Conservation (phyloP, 1,284 basidiomycete species). For the Ceratobasidium sp. region DNA sequence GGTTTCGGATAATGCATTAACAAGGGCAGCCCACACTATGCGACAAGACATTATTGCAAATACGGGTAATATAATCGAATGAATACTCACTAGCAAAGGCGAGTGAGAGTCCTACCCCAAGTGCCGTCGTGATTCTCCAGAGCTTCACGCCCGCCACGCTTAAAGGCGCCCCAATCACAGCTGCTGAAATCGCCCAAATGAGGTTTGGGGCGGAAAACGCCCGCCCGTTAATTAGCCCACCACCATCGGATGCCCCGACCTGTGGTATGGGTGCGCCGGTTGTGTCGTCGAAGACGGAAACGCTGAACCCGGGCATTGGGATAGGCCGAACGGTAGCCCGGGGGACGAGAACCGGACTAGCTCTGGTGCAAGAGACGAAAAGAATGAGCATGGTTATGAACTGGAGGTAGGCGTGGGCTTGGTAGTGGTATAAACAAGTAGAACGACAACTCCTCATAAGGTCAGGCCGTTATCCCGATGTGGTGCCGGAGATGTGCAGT, state of each 20-base stretch:
- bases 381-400: slow-evolving; percentile 1
- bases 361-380: slow-evolving; percentile 1
- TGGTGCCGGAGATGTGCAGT: not conserved
- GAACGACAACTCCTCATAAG: not conserved
- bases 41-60: not conserved
- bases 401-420: not conserved
- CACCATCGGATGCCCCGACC: slow-evolving; percentile 35
- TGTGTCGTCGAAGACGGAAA: slow-evolving; percentile 39
- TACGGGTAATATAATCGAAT: not conserved
- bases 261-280: slow-evolving; percentile 41
- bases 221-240: slow-evolving; percentile 24
- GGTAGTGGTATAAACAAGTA: not conserved
- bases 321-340: slow-evolving; percentile 36
- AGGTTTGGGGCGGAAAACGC: slow-evolving; percentile 36
- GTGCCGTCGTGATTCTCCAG: slow-evolving; percentile 36
- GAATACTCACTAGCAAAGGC: slow-evolving; percentile 39
- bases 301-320: slow-evolving; percentile 35
- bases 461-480: not conserved
- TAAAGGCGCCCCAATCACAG: slow-evolving; percentile 24
- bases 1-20: slow-evolving; percentile 37
- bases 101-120: slow-evolving; percentile 25
- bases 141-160: slow-evolving; percentile 28
- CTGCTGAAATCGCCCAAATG: slow-evolving; percentile 33
- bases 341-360: slow-evolving; percentile 23
- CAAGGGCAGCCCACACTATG: slow-evolving; percentile 32